Conservation (phyloP, 805 yeast species). For the Lipomyces lipofer region DNA sequence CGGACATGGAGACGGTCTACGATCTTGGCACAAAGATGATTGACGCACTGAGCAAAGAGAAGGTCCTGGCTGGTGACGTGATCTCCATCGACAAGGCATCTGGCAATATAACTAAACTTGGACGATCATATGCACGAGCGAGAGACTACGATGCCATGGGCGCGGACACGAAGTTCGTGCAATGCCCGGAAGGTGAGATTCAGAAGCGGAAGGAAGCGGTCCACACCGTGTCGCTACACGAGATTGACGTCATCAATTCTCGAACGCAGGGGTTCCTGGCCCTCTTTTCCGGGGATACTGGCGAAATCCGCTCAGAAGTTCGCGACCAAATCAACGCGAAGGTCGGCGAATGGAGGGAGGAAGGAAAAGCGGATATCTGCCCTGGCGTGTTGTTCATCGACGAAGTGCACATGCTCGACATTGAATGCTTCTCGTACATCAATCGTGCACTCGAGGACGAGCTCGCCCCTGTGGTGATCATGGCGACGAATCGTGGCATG, state of each 20-base stretch:
- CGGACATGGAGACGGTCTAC: conserved; percentile 98
- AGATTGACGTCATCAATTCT: conserved; percentile 95
- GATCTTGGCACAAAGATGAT: conserved; percentile 94
- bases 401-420: conserved; percentile 97
- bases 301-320: conserved; percentile 93
- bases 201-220: conserved; percentile 94
- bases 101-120: conserved; percentile 91
- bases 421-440: conserved; percentile 91
- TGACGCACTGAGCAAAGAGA: conserved; percentile 90
- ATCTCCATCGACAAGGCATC: conserved; percentile 92
- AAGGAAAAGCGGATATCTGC: conserved; percentile 93
- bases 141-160: conserved; percentile 99
- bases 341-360: conserved; percentile 98
- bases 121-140: conserved; percentile 93
- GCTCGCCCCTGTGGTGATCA: conserved; percentile 92
- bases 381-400: conserved; percentile 98
- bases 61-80: conserved; percentile 95
- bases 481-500: conserved; percentile 97
- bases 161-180: conserved; percentile 95
- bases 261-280: conserved; percentile 98
- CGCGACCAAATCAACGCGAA: conserved; percentile 95
- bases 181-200: conserved; percentile 98
- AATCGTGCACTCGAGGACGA: conserved; percentile 96
- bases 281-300: conserved; percentile 92
- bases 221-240: conserved; percentile 97